Base-by-base conservation (phyloP, 257 asterid genomes). In the Verbena officinalis region DNA sequence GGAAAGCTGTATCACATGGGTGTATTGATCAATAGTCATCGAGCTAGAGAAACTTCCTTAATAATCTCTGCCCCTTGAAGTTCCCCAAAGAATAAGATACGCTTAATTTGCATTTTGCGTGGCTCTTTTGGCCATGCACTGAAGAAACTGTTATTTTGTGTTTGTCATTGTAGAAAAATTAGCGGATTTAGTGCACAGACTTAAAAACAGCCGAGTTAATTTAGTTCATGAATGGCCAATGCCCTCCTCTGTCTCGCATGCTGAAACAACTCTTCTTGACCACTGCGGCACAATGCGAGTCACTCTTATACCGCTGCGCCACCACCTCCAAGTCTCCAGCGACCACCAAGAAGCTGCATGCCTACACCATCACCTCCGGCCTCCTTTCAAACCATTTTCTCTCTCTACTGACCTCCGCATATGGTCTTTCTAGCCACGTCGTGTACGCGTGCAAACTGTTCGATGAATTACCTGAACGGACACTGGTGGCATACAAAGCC, bases 321-420 rank as follows among this genome's bases (percentile, higher is more conserved):
- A 72, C 83, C 77, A 77, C 76, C 75, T n/a, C 70, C 64, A 89
- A 85, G 51, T 79, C 82, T 60, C 67, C 77, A 31, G 52, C 75
- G 3, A 75, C 81, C 57, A 85, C 91, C 72, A 78, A 82, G 75
- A 81, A 80, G 73, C 70, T 92, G 30, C 97, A 92, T 56, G 93
- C 91, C 52, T 68, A 45, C 76, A 62, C 69, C 75, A 65, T 80
- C 70, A 77, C 86, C 67, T 80, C 84, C 58, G 93, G 88, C 69
- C 78, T 86, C 64, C 69, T 70, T 55, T 80, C 83, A 12, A 62
- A 67, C 55, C 92, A 85, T 63, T 68, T 83, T 4, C 83, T 87
- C 36, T 84, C 96, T 31, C 84, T 87, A 17, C 84, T 92, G 17
- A 70, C 83, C 0, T 64, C 92, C 0, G 83, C 87, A 0, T 91